phyloP scores from a whole-genome alignment of 257 asterid species.

The Capsicum chinense region DNA sequence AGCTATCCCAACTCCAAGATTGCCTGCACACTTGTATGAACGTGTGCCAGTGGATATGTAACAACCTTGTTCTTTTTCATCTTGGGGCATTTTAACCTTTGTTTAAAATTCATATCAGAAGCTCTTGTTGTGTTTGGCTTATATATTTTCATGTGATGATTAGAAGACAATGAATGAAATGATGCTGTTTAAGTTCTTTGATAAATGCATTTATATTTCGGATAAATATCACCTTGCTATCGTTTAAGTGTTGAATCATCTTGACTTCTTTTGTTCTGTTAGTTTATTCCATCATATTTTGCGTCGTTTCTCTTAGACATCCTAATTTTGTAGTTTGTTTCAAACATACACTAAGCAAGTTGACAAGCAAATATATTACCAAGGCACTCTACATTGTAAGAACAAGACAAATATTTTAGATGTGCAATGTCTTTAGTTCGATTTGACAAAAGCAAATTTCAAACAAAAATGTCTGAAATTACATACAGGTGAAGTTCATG shows the following conservation, averaged over 20 bases:
- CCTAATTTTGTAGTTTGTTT: no score
- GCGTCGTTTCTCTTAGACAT: no score
- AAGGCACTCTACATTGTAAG: neutral
- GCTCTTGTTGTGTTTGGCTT: neutral
- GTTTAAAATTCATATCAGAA: neutral
- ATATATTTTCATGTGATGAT: neutral
- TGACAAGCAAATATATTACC: neutral
- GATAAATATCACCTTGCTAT: neutral
- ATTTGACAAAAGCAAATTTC: no score
- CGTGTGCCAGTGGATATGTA: slow-evolving; percentile 43
- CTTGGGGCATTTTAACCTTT: neutral
- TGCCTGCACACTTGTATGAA: slow-evolving; percentile 60
- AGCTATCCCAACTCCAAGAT: slow-evolving; percentile 69
- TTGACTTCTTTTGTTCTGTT: neutral
- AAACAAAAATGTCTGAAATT: no score
- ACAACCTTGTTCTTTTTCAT: neutral
- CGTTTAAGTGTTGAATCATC: neutral
- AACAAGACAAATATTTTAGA: no score
- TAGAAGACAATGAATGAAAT: neutral
- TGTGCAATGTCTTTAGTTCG: no score
- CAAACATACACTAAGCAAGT: no score
- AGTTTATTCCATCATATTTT: no score
- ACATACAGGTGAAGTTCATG: no score
- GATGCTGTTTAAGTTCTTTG: neutral
- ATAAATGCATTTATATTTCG: neutral